Conservation (phyloP, 495 filamentous ascomycete species). For the Penicillium diatomitis region DNA sequence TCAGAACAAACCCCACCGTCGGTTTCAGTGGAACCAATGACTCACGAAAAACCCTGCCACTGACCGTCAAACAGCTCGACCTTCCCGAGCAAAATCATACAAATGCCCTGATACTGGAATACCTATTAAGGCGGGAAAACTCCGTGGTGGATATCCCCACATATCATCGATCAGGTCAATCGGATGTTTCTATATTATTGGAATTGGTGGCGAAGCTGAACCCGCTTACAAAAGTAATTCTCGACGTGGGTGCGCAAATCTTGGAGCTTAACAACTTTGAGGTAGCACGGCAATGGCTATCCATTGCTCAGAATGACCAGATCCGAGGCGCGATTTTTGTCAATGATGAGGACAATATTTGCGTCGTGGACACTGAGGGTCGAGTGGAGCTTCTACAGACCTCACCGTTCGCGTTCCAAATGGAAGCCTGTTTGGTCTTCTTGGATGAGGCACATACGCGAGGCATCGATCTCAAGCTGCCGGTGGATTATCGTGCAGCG, state of each 20-base stretch:
- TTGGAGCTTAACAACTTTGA: slow-evolving; percentile 51
- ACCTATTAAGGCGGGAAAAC: too few relatives aligned
- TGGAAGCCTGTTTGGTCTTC: slow-evolving; percentile 59
- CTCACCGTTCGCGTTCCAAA: slow-evolving; percentile 50
- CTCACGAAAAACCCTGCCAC: too few relatives aligned
- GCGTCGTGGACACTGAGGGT: background rate
- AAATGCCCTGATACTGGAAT: too few relatives aligned
- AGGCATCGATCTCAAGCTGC: slow-evolving; percentile 64
- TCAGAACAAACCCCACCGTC: slow-evolving; percentile 39
- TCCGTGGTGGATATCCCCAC: slow-evolving; percentile 45
- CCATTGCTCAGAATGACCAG: background rate
- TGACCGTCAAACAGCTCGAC: too few relatives aligned
- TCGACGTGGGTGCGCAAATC: slow-evolving; percentile 70
- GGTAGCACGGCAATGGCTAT: slow-evolving; percentile 24
- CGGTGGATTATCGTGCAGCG: slow-evolving; percentile 48
- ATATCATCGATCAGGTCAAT: slow-evolving; percentile 47
- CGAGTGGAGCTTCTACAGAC: too few relatives aligned
- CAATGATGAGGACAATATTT: too few relatives aligned
- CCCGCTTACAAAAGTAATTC: slow-evolving; percentile 41
- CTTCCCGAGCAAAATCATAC: too few relatives aligned
- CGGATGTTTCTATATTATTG: slow-evolving; percentile 25
- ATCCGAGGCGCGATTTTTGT: background rate
- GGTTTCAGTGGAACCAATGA: slow-evolving; percentile 74
- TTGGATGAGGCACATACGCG: slow-evolving; percentile 70
- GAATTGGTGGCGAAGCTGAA: slow-evolving; percentile 28